Percentiles rank a stretch among this genome's conserved stretches.
These are phyloP conservation scores for Salix caprea DNA, from an alignment of 345 rosid species.

Conservation along the genomic window DNA sequence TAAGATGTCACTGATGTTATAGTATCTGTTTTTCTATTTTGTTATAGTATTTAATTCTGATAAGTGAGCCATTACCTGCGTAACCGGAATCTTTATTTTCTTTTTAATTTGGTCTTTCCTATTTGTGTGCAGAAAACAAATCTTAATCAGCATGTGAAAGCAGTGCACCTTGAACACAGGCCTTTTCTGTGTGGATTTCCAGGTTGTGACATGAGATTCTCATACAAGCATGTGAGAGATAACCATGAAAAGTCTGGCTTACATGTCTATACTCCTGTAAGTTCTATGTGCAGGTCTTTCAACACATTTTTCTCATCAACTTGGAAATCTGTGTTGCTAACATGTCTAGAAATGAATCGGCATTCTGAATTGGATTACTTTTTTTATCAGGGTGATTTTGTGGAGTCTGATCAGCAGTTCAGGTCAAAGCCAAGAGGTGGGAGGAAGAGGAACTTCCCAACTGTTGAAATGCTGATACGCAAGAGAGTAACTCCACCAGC, in stretches of 20 bases:
- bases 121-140: constrained; percentile 53
- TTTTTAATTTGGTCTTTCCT: neutral
- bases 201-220: constrained; percentile 64
- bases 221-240: constrained; percentile 77
- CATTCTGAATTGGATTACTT: neutral
- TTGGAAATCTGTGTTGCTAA: neutral
- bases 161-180: constrained; percentile 53
- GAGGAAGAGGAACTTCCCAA: constrained; percentile 52
- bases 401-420: constrained; percentile 58
- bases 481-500: constrained; percentile 53
- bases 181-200: constrained; percentile 54
- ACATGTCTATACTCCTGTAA: constrained; percentile 57
- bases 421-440: constrained; percentile 79
- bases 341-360: neutral
- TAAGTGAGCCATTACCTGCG: neutral
- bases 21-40: neutral
- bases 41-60: neutral
- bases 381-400: constrained; percentile 66
- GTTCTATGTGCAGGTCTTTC: constrained; percentile 9
- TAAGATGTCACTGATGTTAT: constrained; percentile 22
- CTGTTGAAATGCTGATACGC: constrained; percentile 51
- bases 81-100: no score
- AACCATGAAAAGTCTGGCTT: constrained; percentile 58
- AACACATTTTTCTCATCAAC: neutral
- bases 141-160: constrained; percentile 58